phyloP scores from a whole-genome alignment of 2,329 filamentous ascomycete species.

The Xylaria sp. region DNA sequence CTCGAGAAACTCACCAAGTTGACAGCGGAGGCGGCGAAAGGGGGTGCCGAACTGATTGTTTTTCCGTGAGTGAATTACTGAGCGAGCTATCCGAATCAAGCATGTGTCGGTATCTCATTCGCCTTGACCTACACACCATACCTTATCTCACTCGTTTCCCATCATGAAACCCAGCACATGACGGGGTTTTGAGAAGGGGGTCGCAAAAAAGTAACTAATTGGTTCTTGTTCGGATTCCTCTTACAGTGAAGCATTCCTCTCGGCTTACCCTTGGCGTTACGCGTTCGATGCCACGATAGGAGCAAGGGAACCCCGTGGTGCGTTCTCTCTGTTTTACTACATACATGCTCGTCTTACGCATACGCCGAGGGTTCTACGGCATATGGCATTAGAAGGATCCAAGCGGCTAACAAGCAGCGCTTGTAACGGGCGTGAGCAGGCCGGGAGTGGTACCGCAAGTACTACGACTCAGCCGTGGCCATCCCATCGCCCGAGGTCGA shows the following conservation, averaged over 20 bases:
- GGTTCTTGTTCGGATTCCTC: neutral
- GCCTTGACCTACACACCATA: neutral
- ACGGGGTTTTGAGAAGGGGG: neutral
- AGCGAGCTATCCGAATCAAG: neutral
- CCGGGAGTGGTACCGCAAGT: conserved; percentile 56
- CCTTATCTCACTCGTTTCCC: neutral
- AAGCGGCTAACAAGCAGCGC: conserved; percentile 9
- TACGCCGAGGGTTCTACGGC: neutral
- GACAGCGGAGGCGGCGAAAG: conserved; percentile 50
- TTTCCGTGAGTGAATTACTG: conserved; percentile 52
- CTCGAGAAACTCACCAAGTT: conserved; percentile 52
- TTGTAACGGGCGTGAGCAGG: conserved; percentile 42
- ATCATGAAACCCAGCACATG: neutral
- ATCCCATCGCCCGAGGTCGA: conserved; percentile 54
- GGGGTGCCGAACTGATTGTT: conserved; percentile 54
- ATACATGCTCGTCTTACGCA: too few species aligned
- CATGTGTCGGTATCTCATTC: too few species aligned
- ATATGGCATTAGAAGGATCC: neutral
- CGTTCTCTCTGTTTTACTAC: conserved; percentile 4
- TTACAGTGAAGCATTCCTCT: conserved; percentile 54
- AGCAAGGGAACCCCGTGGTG: conserved; percentile 54
- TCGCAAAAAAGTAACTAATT: conserved; percentile 11
- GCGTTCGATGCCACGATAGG: conserved; percentile 57
- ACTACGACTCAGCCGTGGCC: conserved; percentile 54
- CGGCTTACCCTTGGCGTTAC: conserved; percentile 57